phyloP scores from a whole-genome alignment of 495 filamentous ascomycete genomes.

The Penicillium cinerascens region DNA sequence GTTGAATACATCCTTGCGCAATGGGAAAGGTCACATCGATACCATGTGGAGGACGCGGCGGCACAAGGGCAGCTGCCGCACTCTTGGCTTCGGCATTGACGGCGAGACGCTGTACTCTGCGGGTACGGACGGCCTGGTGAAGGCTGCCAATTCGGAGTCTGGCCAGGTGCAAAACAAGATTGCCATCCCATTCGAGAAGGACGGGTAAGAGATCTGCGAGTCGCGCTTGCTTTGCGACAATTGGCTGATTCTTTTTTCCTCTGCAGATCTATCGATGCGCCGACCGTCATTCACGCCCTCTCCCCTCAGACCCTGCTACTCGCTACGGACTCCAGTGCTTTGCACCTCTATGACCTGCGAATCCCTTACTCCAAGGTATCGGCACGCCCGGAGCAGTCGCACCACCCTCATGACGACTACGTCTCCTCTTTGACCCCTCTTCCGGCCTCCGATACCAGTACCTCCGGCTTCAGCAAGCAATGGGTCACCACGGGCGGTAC shows the following conservation, averaged over 20 bases:
- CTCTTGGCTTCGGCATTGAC: conserved; percentile 71
- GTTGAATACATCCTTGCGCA: conserved; percentile 38
- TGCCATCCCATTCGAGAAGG: conserved; percentile 40
- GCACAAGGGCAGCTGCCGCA: conserved; percentile 89
- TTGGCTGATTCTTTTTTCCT: background rate
- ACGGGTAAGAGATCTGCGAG: conserved; percentile 29
- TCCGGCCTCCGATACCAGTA: conserved; percentile 70
- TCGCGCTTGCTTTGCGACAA: background rate
- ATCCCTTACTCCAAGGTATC: conserved; percentile 52
- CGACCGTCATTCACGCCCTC: conserved; percentile 73
- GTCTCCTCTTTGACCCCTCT: conserved; percentile 85
- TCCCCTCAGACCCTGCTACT: conserved; percentile 86
- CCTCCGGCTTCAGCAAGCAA: conserved; percentile 83
- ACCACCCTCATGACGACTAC: conserved; percentile 88
- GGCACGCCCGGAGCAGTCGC: conserved; percentile 67
- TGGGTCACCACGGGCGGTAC: conserved; percentile 90
- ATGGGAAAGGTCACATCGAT: conserved; percentile 72
- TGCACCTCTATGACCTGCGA: conserved; percentile 90
- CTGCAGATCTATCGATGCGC: conserved; percentile 54
- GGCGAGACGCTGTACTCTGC: conserved; percentile 78
- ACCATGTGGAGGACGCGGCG: conserved; percentile 82
- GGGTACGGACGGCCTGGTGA: conserved; percentile 86
- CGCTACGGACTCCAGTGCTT: conserved; percentile 80
- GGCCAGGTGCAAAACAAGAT: conserved; percentile 77
- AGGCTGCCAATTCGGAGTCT: conserved; percentile 75